Percentiles rank a stretch among this genome's conserved stretches.
Conservation (phyloP, 2,329 filamentous ascomycete genomes). For the Knufia fluminis region DNA sequence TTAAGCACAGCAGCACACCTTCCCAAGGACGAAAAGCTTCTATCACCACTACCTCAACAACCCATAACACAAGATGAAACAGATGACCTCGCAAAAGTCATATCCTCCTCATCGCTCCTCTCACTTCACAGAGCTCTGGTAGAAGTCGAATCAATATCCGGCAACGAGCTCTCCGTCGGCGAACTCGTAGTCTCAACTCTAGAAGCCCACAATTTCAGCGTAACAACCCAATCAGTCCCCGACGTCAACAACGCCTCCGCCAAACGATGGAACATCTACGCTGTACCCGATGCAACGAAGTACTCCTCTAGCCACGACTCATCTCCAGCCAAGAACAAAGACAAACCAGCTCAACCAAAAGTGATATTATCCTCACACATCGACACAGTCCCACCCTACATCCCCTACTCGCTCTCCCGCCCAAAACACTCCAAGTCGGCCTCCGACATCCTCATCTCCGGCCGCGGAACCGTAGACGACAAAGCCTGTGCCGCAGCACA, state of each 20-base stretch:
- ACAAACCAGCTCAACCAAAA: slow-evolving; percentile 21
- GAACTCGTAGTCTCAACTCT: slow-evolving; percentile 62
- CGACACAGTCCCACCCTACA: slow-evolving; percentile 53
- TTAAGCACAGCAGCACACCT: slow-evolving; percentile 1
- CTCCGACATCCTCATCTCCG: slow-evolving; percentile 31
- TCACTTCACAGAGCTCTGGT: slow-evolving; percentile 67
- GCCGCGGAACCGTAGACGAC: slow-evolving; percentile 39
- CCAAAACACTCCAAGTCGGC: slow-evolving; percentile 15
- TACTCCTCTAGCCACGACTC: slow-evolving; percentile 17
- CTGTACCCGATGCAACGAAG: slow-evolving; percentile 41
- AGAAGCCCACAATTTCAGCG: slow-evolving; percentile 48
- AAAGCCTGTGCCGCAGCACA: slow-evolving; percentile 39
- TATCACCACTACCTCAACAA: neutral
- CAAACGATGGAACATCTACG: slow-evolving; percentile 66
- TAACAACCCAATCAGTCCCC: slow-evolving; percentile 47
- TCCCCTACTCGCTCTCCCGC: slow-evolving; percentile 38
- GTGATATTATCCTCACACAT: slow-evolving; percentile 61
- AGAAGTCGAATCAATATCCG: slow-evolving; percentile 61
- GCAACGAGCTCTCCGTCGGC: slow-evolving; percentile 59
- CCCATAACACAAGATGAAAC: neutral
- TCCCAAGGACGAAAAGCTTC: slow-evolving; percentile 4
- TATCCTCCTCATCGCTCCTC: slow-evolving; percentile 47
- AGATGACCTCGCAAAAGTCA: slow-evolving; percentile 28
- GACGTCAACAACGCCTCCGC: slow-evolving; percentile 24
- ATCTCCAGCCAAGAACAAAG: neutral